phyloP scores from a whole-genome alignment of 495 filamentous ascomycete genomes.

The Penicillium herquei region DNA sequence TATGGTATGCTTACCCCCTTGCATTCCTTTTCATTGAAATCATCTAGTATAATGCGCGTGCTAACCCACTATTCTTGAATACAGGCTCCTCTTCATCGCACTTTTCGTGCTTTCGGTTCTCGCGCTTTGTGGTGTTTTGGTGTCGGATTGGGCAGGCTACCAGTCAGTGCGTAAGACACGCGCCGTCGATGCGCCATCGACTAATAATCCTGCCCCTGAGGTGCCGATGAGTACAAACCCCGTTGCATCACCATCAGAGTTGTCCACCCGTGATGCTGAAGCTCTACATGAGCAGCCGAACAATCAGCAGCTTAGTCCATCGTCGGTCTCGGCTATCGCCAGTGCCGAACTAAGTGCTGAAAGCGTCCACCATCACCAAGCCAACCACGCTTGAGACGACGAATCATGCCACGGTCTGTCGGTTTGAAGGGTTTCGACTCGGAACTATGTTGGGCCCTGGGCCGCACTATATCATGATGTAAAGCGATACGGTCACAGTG shows the following conservation, averaged over 20 bases:
- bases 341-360: constrained; percentile 14
- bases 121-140: constrained; percentile 27
- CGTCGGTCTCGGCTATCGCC: constrained; percentile 6
- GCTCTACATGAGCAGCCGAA: constrained; percentile 20
- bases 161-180: constrained; percentile 19
- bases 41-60: too few species aligned
- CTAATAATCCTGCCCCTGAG: constrained; percentile 9
- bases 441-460: too few species aligned
- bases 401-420: neutral
- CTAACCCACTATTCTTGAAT: neutral
- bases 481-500: too few species aligned
- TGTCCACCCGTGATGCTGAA: constrained; percentile 23
- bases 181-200: neutral
- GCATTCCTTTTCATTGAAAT: neutral
- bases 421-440: neutral
- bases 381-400: constrained; percentile 3
- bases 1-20: constrained; percentile 19
- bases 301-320: constrained; percentile 15
- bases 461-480: too few species aligned
- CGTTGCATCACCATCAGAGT: constrained; percentile 8
- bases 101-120: constrained; percentile 29
- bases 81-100: constrained; percentile 30
- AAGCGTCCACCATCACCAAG: constrained; percentile 2
- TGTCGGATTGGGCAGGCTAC: constrained; percentile 26
- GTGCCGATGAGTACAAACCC: constrained; percentile 21